Conservation (phyloP, 148 eudicot genomes). For the Oxyria digyna region DNA sequence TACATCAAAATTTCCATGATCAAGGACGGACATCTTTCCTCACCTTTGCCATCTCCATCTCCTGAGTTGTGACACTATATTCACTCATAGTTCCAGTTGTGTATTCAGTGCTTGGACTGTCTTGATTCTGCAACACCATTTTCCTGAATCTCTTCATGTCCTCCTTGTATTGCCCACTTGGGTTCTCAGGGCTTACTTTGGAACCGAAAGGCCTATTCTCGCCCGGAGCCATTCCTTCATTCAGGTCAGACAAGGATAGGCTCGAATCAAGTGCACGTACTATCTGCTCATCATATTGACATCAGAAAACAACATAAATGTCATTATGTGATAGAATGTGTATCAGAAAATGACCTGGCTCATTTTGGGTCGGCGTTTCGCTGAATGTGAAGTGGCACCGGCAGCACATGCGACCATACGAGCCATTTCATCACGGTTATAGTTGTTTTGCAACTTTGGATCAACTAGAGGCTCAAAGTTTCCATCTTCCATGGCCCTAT, state of each 20-base stretch:
- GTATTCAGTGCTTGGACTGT: neutral
- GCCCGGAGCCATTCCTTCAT: conserved; percentile 77
- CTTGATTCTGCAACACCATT: neutral
- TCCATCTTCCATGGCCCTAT: conserved; percentile 54
- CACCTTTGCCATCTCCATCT: conserved; percentile 6
- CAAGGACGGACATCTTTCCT: neutral
- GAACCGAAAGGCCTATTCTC: conserved; percentile 14
- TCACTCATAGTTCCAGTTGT: neutral
- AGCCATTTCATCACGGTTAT: conserved; percentile 34
- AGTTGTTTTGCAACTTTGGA: conserved; percentile 36
- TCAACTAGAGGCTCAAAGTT: conserved; percentile 39
- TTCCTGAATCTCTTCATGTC: conserved; percentile 10
- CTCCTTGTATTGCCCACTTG: conserved; percentile 2
- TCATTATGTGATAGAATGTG: neutral
- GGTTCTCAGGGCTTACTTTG: conserved; percentile 5
- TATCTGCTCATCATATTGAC: conserved; percentile 30
- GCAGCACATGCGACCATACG: conserved; percentile 54
- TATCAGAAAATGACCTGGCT: too few species aligned
- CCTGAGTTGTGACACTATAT: neutral
- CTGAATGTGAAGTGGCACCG: conserved; percentile 62
- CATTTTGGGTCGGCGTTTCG: conserved; percentile 57
- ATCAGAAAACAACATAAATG: neutral
- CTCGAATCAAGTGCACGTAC: conserved; percentile 95
- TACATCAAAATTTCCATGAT: neutral
- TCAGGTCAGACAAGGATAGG: conserved; percentile 71